Conservation (phyloP, 768 basidiomycete species). For the Pisolithus tinctorius region DNA sequence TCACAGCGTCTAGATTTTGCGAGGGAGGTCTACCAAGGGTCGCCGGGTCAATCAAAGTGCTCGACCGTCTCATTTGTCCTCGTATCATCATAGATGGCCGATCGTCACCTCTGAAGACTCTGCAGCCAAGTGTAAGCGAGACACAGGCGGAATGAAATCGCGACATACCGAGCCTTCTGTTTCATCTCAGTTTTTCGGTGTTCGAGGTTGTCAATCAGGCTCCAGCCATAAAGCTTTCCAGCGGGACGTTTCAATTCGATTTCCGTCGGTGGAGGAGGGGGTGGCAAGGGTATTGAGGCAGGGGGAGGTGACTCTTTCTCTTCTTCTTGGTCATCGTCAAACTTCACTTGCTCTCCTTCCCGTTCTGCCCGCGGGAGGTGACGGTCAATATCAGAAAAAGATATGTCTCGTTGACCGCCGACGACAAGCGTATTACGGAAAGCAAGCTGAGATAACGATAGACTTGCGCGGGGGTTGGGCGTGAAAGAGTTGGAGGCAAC, state of each 20-base stretch:
- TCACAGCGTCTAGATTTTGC: slow-evolving; percentile 39
- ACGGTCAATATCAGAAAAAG: slow-evolving; percentile 54
- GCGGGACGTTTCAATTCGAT: slow-evolving; percentile 42
- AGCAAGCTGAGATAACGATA: slow-evolving; percentile 75
- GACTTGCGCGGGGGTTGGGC: slow-evolving; percentile 66
- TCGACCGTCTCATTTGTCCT: slow-evolving; percentile 42
- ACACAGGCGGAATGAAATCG: neutral
- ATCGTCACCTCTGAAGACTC: slow-evolving; percentile 83
- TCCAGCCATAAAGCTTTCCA: slow-evolving; percentile 83
- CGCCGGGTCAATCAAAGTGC: slow-evolving; percentile 70
- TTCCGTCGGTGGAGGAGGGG: slow-evolving; percentile 27
- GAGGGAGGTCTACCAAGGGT: slow-evolving; percentile 47
- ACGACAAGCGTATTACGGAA: slow-evolving; percentile 77
- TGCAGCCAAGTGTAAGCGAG: slow-evolving; percentile 22
- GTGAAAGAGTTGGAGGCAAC: slow-evolving; percentile 61
- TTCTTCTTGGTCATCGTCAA: slow-evolving; percentile 34
- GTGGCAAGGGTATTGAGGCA: slow-evolving; percentile 24
- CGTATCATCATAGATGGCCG: slow-evolving; percentile 93
- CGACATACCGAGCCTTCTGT: slow-evolving; percentile 71
- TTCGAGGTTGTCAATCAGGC: slow-evolving; percentile 87
- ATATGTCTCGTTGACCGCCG: slow-evolving; percentile 57
- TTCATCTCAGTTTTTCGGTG: slow-evolving; percentile 76
- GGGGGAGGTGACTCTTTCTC: slow-evolving; percentile 29
- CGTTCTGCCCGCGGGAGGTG: slow-evolving; percentile 63
- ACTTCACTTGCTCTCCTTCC: slow-evolving; percentile 73